Base-by-base conservation (phyloP, 768 basidiomycete genomes). In the Lentinula raphanica region DNA sequence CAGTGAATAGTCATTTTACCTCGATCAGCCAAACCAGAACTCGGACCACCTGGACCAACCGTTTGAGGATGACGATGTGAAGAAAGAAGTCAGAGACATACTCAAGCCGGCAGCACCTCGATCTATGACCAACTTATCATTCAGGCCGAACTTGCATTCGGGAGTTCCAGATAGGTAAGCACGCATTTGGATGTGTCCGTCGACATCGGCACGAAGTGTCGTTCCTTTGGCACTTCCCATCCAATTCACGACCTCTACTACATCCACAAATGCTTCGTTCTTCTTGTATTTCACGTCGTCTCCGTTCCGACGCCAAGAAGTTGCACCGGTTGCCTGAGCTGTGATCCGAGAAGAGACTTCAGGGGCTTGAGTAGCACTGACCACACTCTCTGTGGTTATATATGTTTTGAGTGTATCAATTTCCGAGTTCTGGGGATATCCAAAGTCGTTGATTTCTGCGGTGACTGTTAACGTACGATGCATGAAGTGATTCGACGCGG, bases 181-280 rank as follows among this genome's bases (percentile, higher is more conserved):
- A 11, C 96, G 85, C 96, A 99, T 98, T 68, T 94, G 83, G 64
- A 99, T 96, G 63, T 98, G 95, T 0, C 96, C 96, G 67, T 98
- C 95, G 6, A 99, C 94, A 62, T 99, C 96, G 7, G 96, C 93
- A n/a, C 96, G 85, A 19, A 99, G 77, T 45, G 91, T 83, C 29
- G 84, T 92, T 25, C 95, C 95, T 76, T 96, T 98, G 2, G 94
- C 90, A 69, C 93, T 96, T 95, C 98, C 97, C 65, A 92, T 88
- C 56, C 98, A 71, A 67, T 99, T 98, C 60, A 99, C 92, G 2
- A 83, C 92, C 76, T 99, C 97, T 44, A 99, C 91, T 8, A 99
- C 97, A 68, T 99, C 97, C n/a, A 99, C 96, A 64, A 98, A 99
- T 0, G 97, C 97, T 68, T 99, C 97, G 63, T 99, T 99, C 81